A percentile compares a stretch with the other conserved stretches of the same genome.
Evolutionary conservation across 2,329 filamentous ascomycete genomes (phyloP).

Genomic region (Byssochlamys sp.): DNA sequence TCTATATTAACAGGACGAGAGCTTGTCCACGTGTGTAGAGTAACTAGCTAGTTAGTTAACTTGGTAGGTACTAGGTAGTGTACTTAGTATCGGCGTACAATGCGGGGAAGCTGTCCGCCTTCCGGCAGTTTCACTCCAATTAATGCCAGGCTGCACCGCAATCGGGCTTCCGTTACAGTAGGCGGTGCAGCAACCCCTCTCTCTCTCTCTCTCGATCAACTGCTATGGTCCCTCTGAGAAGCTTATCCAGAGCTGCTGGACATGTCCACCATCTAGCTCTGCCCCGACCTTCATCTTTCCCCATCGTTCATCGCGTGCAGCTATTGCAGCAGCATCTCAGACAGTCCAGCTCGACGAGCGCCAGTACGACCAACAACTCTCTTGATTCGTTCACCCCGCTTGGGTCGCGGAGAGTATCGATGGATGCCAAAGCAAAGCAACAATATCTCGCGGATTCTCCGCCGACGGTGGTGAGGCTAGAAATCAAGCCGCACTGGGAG

Average conservation of each 20-base stretch:
- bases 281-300: background rate
- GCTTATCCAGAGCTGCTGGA: background rate
- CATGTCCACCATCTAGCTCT: background rate
- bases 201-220: background rate
- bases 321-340: slow-evolving; percentile 7
- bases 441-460: slow-evolving; percentile 88
- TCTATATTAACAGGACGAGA: too few species aligned
- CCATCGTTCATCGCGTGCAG: slow-evolving; percentile 8
- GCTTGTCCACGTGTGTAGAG: background rate
- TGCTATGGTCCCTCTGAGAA: background rate
- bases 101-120: background rate
- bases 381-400: slow-evolving; percentile 4
- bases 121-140: background rate
- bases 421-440: slow-evolving; percentile 34
- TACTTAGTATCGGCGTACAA: too few species aligned
- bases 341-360: slow-evolving; percentile 6
- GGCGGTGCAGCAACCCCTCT: background rate
- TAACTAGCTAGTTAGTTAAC: too few species aligned
- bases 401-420: slow-evolving; percentile 12
- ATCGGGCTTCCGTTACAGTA: background rate
- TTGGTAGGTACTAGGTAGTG: too few species aligned
- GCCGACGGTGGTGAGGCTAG: slow-evolving; percentile 74
- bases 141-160: background rate
- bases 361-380: background rate
- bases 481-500: slow-evolving; percentile 89